Evolutionary conservation across 441 rosid genomes (phyloP), one percentile per base, ranked within the genome.

Genomic region (Isatis lusitanica): DNA sequence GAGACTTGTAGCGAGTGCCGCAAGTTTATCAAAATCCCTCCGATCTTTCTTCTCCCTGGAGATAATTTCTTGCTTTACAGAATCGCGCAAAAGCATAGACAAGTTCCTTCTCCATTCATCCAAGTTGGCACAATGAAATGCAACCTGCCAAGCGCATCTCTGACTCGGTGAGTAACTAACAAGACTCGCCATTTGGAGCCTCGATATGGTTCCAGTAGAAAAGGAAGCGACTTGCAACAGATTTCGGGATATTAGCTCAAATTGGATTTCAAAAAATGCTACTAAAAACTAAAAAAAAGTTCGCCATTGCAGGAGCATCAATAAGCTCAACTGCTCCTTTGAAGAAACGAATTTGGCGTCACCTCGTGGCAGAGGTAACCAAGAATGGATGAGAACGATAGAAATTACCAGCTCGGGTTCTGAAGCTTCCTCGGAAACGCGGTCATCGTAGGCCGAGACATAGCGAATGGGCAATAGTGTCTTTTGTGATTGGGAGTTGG

Each of bases 1-100:
- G 78, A 94, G 72, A 75, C 76, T 83, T 59, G 85, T 81, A 17
- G 97, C 98, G 55, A 91, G 70, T 76, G 86, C 86, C 12, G 95
- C 81, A 73, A 94, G 81, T 83, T 87, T 87, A 71, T 86, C 92
- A 82, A 85, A 94, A 72, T 90, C 87, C 58, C 85, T 81, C 78
- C 93, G 80, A 81, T 87, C 97, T 74, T 86, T 94, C 79, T 87
- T 91, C 71, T 94, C 98, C 85, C 92, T 85, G 33, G 95, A 91
- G 47, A 94, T 63, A 75, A 90, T 66, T 79, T 94, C 98, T 73
- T 87, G 96, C 79, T 82, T 85, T 30, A 71, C 83, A 57, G 85
- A 77, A 78, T 86, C 87, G 16, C 38, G 66, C 78, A 88, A 68
- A 66, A 91, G 90, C 82, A 73, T 64, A 39, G 77, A 74, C 17